phyloP scores from a whole-genome alignment of 192 early-diverging fungal species.

The Backusella australiensis region DNA sequence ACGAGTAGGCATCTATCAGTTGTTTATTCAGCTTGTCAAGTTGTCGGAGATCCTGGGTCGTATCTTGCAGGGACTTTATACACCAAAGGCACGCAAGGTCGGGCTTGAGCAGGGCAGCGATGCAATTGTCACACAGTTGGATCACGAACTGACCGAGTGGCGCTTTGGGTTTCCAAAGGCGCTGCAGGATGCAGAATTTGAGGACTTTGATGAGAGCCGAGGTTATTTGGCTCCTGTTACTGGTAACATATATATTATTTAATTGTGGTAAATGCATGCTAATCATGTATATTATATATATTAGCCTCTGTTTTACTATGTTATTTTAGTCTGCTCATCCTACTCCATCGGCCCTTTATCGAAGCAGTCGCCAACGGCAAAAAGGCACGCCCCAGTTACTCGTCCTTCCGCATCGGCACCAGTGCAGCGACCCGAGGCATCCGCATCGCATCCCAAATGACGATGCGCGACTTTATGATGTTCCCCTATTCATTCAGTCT shows the following conservation, averaged over 20 bases:
- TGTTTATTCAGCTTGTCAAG: constrained; percentile 38
- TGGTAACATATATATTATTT: background rate
- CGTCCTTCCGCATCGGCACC: constrained; percentile 31
- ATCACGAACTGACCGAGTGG: constrained; percentile 39
- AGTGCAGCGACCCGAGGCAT: constrained; percentile 35
- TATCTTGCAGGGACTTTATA: constrained; percentile 37
- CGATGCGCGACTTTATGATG: constrained; percentile 27
- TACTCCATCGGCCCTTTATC: constrained; percentile 42
- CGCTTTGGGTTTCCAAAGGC: constrained; percentile 33
- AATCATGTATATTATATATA: background rate
- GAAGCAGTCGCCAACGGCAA: constrained; percentile 15
- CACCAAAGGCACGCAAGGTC: constrained; percentile 28
- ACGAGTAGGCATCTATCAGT: constrained; percentile 22
- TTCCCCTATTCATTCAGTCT: constrained; percentile 36
- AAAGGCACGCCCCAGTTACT: constrained; percentile 24
- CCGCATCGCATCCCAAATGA: constrained; percentile 21
- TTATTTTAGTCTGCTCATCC: constrained; percentile 33
- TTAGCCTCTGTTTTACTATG: constrained; percentile 31
- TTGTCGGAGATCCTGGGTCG: constrained; percentile 36
- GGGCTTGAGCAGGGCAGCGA: constrained; percentile 33
- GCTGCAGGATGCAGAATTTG: constrained; percentile 20
- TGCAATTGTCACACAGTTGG: constrained; percentile 30
- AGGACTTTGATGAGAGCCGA: constrained; percentile 25
- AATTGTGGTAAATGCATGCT: background rate
- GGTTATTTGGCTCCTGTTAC: constrained; percentile 26